Evolutionary conservation across 371 early-diverging fungal species (phyloP), one percentile per base, ranked within the genome.

Genomic region (Gilbertella persicaria): DNA sequence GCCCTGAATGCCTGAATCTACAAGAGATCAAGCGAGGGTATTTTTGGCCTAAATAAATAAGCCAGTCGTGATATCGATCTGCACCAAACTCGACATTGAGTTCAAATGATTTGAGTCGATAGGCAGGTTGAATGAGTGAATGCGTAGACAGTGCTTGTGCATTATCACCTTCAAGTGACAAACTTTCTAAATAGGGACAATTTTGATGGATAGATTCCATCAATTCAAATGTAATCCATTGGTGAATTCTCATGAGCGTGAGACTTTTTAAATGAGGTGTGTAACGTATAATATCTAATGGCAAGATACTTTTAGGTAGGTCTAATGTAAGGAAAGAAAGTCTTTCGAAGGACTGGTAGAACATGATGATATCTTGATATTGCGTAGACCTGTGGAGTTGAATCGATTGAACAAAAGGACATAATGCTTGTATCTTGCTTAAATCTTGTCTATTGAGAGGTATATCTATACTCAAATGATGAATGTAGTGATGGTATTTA

Each of bases 191-290:
- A 16, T 35, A 37, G 3, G 39, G 39, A 45, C 58, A 57, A 2
- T 10, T 16, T 14, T 36, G 12, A 14, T 50, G 50, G 9, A 50
- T 42, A 3, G 36, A 45, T 38, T 57, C 58, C 8, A 57, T 16
- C 24, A 50, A 50, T 10, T 50, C 30, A 13, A 57, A 20, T 3
- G 50, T 35, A 13, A 55, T 50, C 19, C 45, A 28, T n/a, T 55
- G 55, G 14, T 55, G 46, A 13, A 57, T 37, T 38, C 58, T 51
- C 51, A 57, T 38, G 39, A 57, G 50, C 43, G 50, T 44, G 29
- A 57, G 45, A 50, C 25, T 28, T 19, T 45, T 37, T 45, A 57
- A 33, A 30, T 50, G 24, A 24, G 58, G 58, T 50, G 58, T 50
- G 39, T 50, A 44, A 39, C 51, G 14, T 2, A 57, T 20, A 8